These are phyloP conservation scores for Tagetes patula DNA, from an alignment of 129 eudicot genomes.

Conservation along the genomic window DNA sequence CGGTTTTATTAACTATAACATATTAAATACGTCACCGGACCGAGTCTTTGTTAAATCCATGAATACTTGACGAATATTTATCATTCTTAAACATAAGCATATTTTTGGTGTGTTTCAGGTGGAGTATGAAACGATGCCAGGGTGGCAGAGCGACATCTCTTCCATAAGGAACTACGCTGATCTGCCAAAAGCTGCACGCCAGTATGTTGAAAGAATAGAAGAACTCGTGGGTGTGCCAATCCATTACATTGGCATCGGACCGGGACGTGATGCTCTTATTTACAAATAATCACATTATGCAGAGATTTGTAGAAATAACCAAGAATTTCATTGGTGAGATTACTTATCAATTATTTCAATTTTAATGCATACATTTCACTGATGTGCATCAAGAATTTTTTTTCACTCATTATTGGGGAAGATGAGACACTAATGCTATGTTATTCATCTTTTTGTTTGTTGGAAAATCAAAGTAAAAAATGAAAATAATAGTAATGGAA, in stretches of 20 bases:
- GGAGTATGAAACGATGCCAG: conserved; percentile 85
- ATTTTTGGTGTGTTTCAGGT: conserved; percentile 44
- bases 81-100: too few relatives aligned
- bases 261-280: conserved; percentile 96
- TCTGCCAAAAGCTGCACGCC: conserved; percentile 77
- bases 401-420: conserved; percentile 14
- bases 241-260: conserved; percentile 93
- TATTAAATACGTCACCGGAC: too few relatives aligned
- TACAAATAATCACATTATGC: conserved; percentile 50
- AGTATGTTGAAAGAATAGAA: conserved; percentile 86
- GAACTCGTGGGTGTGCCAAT: conserved; percentile 85
- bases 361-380: conserved; percentile 18
- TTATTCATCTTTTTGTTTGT: conserved; percentile 10
- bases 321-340: conserved; percentile 29
- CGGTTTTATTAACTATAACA: too few relatives aligned
- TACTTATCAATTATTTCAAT: conserved; percentile 6
- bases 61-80: too few relatives aligned
- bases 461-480: neutral
- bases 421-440: conserved; percentile 15
- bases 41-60: too few relatives aligned
- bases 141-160: conserved; percentile 86
- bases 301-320: neutral
- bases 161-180: conserved; percentile 60
- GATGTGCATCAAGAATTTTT: conserved; percentile 22
- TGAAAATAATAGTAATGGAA: neutral